Base-by-base conservation (phyloP, 2,329 filamentous ascomycete species). In the Grosmannia clavigera region DNA sequence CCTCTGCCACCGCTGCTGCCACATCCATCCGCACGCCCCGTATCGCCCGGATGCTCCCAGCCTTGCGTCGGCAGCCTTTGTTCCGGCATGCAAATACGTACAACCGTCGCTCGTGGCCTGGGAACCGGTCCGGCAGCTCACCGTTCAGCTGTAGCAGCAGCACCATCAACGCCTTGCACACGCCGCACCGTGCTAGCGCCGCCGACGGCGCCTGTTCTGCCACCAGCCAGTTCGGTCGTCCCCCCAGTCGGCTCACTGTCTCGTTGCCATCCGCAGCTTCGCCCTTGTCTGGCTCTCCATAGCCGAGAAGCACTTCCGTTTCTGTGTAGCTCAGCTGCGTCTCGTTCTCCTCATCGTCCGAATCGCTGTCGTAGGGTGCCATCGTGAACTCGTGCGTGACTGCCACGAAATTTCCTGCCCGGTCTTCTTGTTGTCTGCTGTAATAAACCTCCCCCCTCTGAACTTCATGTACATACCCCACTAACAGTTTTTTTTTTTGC, bases 71-170 rank as follows among this genome's bases (percentile, higher is more conserved):
- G 70, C 94, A 99, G 12, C 83, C 77, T 71, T 88, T 89, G 65
- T 83, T 81, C 61, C 84, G 81, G 72, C 94, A 99, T 22, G 82
- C 82, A 71, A 95, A 91, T 14, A 99, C 78, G 69, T 96, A 97
- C 22, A 99, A 71, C 63, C 92, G 83, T 66, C 94, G 81, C 68
- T 96, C 90, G 72, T 97, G 90, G 60, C 86, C 84, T 1, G 91
- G 88, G 68, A 96, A 96, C 56, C 84, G 81, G 60, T 92, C 87
- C 16, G 91, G 92, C 3, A 97, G 80, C 70, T 96, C 91, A 67
- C 84, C 92, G 72, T 99, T 90, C 33, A 99, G 81, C 72, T 99
- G 91, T 55, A 99, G 81, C 3, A 99, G 81, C 12, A 97, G 80
- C 1, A 84, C 85, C 83, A 96, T 90, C 58, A 90, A 74, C 58